Base-by-base conservation (phyloP, 1,139 yeast genomes). In the Waltiozyma sp. region DNA sequence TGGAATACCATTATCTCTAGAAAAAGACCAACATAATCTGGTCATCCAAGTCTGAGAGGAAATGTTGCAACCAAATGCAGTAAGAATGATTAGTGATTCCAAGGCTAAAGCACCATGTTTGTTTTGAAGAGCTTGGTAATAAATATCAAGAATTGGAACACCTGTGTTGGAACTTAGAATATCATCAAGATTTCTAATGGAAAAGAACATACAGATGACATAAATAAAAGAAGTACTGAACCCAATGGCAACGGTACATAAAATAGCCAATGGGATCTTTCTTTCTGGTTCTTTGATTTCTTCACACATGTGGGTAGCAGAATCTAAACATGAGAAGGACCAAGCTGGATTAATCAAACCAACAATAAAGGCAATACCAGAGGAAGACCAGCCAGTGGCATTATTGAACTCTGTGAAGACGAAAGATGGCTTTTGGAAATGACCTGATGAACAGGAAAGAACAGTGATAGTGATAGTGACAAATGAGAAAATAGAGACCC, bases 21-120 rank as follows among this genome's bases (percentile, higher is more conserved):
- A 70, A 58, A 81, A 83, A 9, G 88, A 79, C 89, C 89, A 82
- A 53, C 84, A 74, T 51, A 80, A 64, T 58, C 87, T 69, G 38
- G 86, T 79, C 63, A 77, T 83, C 85, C 87, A 79, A 4, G 89
- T 80, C 55, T 81, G 88, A 45, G 81, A 72, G 7, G 84, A 73
- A 49, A 80, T 77, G 47, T 77, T 77, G 59, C 88, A 81, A 36
- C 87, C 86, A 54, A 75, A 66, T 2, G 84, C 80, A 10, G 87
- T 80, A 42, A 75, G 64, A 45, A 78, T 64, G 41, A 80, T 68
- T 49, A 81, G 62, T 19, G 72, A 60, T 39, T 80, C 84, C 40
- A 82, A 66, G 46, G 75, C 69, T 37, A 77, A 61, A 2, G 85
- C 84, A 43, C 82, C 84, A 18, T 69, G 72, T 49, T 65, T 72